Evolutionary conservation across 2,329 filamentous ascomycete genomes (phyloP).

Genomic region (Neonectria ditissima): DNA sequence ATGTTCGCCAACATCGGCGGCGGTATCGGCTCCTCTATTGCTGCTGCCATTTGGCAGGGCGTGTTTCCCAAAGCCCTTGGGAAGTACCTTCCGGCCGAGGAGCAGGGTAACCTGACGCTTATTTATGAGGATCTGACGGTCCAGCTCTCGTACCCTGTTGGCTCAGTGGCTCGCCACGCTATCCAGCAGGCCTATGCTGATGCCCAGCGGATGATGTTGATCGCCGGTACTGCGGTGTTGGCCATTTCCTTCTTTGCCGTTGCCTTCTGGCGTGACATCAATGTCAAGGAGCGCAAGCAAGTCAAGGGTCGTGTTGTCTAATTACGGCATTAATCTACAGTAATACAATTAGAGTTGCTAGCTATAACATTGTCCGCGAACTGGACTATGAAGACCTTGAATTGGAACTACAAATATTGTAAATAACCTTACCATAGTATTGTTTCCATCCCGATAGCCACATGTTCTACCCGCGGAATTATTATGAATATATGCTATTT

Average conservation of each 20-base stretch:
- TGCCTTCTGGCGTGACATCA: constrained; percentile 39
- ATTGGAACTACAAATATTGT: not conserved
- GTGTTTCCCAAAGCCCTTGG: constrained; percentile 53
- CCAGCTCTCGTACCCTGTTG: constrained; percentile 53
- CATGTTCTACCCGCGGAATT: not conserved
- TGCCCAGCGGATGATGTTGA: constrained; percentile 53
- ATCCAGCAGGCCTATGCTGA: constrained; percentile 59
- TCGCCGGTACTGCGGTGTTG: constrained; percentile 40
- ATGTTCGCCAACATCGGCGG: constrained; percentile 31
- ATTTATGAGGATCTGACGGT: constrained; percentile 50
- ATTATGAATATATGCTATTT: too few relatives aligned
- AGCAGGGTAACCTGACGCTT: constrained; percentile 53
- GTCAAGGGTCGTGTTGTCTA: constrained; percentile 31
- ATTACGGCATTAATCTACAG: not conserved
- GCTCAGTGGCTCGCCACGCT: constrained; percentile 52
- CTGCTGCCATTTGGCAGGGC: constrained; percentile 38
- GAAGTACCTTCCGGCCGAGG: constrained; percentile 50
- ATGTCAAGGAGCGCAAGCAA: constrained; percentile 32
- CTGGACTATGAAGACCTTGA: not conserved
- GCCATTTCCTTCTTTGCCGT: constrained; percentile 32
- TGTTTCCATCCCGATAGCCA: not conserved
- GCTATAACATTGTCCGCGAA: not conserved
- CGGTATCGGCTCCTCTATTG: constrained; percentile 21
- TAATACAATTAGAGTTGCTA: not conserved
- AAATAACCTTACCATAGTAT: not conserved